phyloP scores from a whole-genome alignment of 108 stramenopile species.

The Skeletonema tropicum region DNA sequence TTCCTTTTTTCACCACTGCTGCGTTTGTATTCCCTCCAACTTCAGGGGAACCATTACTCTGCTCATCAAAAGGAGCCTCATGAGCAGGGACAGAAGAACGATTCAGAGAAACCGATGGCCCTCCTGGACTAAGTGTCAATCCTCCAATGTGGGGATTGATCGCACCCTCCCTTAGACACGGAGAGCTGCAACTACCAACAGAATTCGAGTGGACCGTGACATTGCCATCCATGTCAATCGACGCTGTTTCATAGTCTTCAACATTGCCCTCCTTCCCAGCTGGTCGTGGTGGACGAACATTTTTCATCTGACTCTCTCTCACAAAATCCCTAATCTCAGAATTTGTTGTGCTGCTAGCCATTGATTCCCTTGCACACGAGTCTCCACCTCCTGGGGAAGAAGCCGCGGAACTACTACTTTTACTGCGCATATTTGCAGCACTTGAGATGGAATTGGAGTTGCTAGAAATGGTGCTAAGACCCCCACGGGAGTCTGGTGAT shows the following conservation, averaged over 20 bases:
- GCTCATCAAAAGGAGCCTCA: slow-evolving; percentile 1
- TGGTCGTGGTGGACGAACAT: not conserved
- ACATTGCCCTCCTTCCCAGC: not conserved
- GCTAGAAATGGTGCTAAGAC: not conserved
- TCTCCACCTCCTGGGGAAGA: slow-evolving; percentile 5
- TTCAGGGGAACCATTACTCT: not conserved
- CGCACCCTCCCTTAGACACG: not conserved
- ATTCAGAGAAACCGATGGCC: not conserved
- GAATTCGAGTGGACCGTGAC: not conserved
- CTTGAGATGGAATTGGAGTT: slow-evolving; percentile 4
- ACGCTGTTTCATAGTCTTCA: not conserved
- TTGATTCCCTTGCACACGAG: not conserved
- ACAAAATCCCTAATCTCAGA: not conserved
- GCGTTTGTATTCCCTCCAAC: not conserved
- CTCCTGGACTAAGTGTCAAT: not conserved
- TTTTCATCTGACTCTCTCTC: not conserved
- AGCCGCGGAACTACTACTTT: not conserved
- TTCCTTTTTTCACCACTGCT: not conserved
- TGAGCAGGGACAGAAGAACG: not conserved
- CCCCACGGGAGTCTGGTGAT: not conserved
- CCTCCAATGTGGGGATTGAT: slow-evolving; percentile 4
- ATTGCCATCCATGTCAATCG: slow-evolving; percentile 5
- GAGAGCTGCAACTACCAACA: not conserved
- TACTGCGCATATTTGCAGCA: not conserved
- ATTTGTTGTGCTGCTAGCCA: not conserved